Base-by-base conservation (phyloP, 441 rosid genomes). In the Capsella rubella region DNA sequence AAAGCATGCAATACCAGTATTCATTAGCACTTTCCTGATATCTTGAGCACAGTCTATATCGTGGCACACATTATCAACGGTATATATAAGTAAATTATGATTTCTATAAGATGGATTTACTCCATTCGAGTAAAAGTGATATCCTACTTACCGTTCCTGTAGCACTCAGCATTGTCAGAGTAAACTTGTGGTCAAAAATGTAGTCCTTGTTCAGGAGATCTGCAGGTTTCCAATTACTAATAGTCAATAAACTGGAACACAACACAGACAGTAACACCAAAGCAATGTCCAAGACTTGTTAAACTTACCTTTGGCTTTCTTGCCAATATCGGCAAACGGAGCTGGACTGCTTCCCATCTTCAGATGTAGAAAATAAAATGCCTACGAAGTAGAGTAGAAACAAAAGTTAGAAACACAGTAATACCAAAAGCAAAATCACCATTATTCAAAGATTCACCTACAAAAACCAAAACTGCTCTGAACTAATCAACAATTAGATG, bases 201-300 rank as follows among this genome's bases (percentile, higher is more conserved):
- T 87, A 89, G 75, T 89, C 97, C 84, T 91, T 91, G 77, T 76
- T 82, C 72, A 91, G 64, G 35, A 91, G 87, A 73, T 89, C 97
- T 89, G 91, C 87, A 83, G 55, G 16, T 57, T 66, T 66, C 37
- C 54, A 67, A 50, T 14, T 5, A 14, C 49, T 14, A 43, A 57
- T 59, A 61, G 37, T 47, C 9, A 49, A 49, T 18, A 49, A 49
- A 16, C 1, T 1, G 12, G 12, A 49, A 49, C 9, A 0, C 28
- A 45, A 52, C 51, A 40, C 56, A 50, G 49, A 53, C 1, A 57
- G 28, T 6, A 27, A 13, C 46, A 60, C 14, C 52, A 18, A 28
- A 29, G 56, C 28, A 58, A 21, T 16, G 73, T 10, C 43, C 3
- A 25, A 13, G 43, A 64, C 42, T 54, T 10, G 29, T 28, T 16